These are phyloP conservation scores for Chaetomidium leptoderma DNA, from an alignment of 495 filamentous ascomycete species.

Conservation along the genomic window DNA sequence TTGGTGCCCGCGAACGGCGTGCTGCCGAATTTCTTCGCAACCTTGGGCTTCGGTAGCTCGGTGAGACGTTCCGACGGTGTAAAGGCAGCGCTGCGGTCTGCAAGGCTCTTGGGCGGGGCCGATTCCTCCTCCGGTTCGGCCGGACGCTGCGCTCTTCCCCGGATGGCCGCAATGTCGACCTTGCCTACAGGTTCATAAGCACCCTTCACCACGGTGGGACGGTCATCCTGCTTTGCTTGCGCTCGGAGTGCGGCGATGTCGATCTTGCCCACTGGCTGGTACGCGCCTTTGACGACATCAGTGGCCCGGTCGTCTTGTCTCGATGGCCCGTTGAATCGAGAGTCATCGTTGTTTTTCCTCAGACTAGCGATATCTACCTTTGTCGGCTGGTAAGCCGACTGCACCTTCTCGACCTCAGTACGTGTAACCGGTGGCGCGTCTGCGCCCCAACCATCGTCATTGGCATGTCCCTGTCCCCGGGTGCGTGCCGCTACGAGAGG, in stretches of 20 bases:
- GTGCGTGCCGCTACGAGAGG: constrained; percentile 54
- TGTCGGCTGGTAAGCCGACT: constrained; percentile 86
- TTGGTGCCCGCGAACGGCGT: constrained; percentile 82
- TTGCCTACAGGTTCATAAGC: constrained; percentile 93
- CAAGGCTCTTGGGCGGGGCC: constrained; percentile 52
- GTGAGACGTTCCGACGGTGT: constrained; percentile 73
- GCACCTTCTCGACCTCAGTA: constrained; percentile 86
- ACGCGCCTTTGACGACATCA: constrained; percentile 81
- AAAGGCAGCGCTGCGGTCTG: constrained; percentile 66
- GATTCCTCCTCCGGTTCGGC: constrained; percentile 43
- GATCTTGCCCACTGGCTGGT: constrained; percentile 91
- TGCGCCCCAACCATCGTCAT: constrained; percentile 86
- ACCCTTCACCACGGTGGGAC: constrained; percentile 80
- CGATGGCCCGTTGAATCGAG: constrained; percentile 45
- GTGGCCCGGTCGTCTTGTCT: constrained; percentile 37
- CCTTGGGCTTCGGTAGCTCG: constrained; percentile 86
- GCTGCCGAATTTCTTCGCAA: constrained; percentile 75
- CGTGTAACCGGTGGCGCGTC: constrained; percentile 88
- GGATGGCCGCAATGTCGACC: constrained; percentile 92
- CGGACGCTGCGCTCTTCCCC: constrained; percentile 69
- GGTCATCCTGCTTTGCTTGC: constrained; percentile 73
- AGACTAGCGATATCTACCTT: constrained; percentile 84
- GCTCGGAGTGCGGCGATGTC: constrained; percentile 84
- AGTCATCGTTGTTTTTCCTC: constrained; percentile 61
- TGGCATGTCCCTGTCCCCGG: constrained; percentile 41